Evolutionary conservation across 1,284 basidiomycete species (phyloP).

Genomic region (Pseudozyma sp.): DNA sequence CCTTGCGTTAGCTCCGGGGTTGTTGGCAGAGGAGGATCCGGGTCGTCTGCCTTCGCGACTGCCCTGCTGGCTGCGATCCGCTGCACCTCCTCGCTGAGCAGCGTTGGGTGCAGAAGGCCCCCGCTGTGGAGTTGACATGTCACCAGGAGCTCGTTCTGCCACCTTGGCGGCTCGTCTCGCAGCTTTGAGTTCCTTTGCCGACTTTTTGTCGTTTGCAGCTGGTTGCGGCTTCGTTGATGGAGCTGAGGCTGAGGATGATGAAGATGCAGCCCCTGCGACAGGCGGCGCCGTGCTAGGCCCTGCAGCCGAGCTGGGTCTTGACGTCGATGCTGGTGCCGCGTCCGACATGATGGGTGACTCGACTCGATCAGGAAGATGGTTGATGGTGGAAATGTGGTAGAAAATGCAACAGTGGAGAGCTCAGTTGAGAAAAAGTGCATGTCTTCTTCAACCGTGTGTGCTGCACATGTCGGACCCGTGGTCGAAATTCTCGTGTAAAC

Average conservation of each 20-base stretch:
- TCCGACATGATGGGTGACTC: slow-evolving; percentile 1
- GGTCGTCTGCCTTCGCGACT: slow-evolving; percentile 29
- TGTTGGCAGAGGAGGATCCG: slow-evolving; percentile 27
- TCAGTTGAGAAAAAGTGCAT: too few relatives aligned
- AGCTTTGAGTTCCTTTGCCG: slow-evolving; percentile 61
- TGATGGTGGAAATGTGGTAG: too few relatives aligned
- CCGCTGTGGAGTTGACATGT: slow-evolving; percentile 1
- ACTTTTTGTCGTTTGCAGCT: slow-evolving; percentile 42
- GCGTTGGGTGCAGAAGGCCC: slow-evolving; percentile 3
- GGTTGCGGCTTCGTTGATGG: slow-evolving; percentile 3
- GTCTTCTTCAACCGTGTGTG: too few relatives aligned
- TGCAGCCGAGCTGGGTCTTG: slow-evolving; percentile 18
- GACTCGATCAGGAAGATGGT: too few relatives aligned
- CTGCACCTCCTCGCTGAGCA: slow-evolving; percentile 17
- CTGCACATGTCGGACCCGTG: too few relatives aligned
- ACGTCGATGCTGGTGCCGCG: slow-evolving; percentile 5
- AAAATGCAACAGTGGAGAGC: too few relatives aligned
- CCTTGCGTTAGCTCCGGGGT: slow-evolving; percentile 13
- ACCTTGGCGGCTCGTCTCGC: slow-evolving; percentile 59
- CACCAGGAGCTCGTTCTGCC: slow-evolving; percentile 27
- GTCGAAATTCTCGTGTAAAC: too few relatives aligned
- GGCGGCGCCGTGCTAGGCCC: slow-evolving; percentile 17
- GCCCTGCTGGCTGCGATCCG: slow-evolving; percentile 20
- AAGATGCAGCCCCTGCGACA: not conserved
- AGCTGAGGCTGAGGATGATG: slow-evolving; percentile 4